Evolutionary conservation across 495 filamentous ascomycete genomes (phyloP).

Genomic region (Neurospora sp.): DNA sequence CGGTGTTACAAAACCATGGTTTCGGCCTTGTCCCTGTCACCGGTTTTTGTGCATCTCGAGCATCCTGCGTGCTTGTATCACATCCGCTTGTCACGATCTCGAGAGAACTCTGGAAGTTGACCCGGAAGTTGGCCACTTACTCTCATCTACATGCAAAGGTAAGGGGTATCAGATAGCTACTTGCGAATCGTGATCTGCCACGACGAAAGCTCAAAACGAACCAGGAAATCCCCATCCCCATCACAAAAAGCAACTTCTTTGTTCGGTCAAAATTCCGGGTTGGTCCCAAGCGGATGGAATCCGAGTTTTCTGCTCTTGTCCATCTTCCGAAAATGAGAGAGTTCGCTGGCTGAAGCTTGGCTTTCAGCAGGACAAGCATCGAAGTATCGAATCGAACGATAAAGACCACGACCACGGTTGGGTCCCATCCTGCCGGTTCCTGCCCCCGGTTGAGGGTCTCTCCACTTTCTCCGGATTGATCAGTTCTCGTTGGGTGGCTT

Average conservation of each 20-base stretch:
- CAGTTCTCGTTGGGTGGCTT: background rate
- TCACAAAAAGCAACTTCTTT: background rate
- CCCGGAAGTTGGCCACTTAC: background rate
- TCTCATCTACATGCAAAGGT: background rate
- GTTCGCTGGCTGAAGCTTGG: background rate
- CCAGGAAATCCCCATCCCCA: background rate
- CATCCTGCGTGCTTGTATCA: background rate
- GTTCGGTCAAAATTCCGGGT: background rate
- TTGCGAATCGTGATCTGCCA: background rate
- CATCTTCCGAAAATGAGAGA: background rate
- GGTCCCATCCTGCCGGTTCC: background rate
- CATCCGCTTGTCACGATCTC: background rate
- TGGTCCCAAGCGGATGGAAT: background rate
- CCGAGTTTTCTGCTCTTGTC: background rate
- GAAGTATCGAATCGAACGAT: background rate
- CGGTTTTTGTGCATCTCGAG: background rate
- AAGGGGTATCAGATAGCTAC: background rate
- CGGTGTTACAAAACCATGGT: background rate
- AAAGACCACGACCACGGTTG: background rate
- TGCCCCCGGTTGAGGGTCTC: background rate
- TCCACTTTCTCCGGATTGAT: background rate
- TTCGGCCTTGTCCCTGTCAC: background rate
- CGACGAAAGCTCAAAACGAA: background rate
- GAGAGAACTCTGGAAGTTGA: background rate
- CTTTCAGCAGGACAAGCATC: background rate